These are phyloP conservation scores for Dipteronia sinensis DNA, from an alignment of 345 rosid genomes.

Conservation along the genomic window DNA sequence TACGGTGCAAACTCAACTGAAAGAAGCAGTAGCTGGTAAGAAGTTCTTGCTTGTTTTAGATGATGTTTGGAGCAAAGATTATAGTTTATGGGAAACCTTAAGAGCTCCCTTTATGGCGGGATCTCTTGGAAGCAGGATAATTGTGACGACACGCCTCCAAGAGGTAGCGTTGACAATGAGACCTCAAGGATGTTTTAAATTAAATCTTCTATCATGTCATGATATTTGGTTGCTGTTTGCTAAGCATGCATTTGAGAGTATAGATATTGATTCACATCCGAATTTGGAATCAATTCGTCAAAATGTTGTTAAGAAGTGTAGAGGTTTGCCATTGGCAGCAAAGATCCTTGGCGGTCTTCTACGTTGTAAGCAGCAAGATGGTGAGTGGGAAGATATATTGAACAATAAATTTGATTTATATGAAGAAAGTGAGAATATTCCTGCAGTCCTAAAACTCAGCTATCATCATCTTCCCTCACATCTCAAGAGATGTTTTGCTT, in stretches of 20 bases:
- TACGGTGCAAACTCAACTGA: too few relatives aligned
- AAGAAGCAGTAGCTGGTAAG: too few relatives aligned
- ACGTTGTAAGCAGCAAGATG: background rate
- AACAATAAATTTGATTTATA: slow-evolving; percentile 9
- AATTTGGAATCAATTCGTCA: slow-evolving; percentile 1
- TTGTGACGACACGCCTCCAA: background rate
- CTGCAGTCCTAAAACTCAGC: too few relatives aligned
- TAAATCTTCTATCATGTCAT: slow-evolving; percentile 7
- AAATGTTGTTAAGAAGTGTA: slow-evolving; percentile 12
- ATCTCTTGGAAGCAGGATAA: background rate
- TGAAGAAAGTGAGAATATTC: too few relatives aligned
- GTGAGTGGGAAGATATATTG: slow-evolving; percentile 17
- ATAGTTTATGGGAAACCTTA: too few relatives aligned
- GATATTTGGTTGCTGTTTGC: slow-evolving; percentile 18
- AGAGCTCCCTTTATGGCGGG: background rate
- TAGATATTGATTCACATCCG: background rate
- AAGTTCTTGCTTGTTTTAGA: too few relatives aligned
- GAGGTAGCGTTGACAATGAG: slow-evolving; percentile 3
- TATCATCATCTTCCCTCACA: too few relatives aligned
- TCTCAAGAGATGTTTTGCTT: too few relatives aligned
- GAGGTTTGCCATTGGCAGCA: slow-evolving; percentile 26
- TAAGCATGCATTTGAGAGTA: slow-evolving; percentile 10
- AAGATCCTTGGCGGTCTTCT: slow-evolving; percentile 22
- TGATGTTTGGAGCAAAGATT: too few relatives aligned
- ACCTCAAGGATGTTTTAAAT: background rate